Base-by-base conservation (phyloP, 192 early-diverging fungal species). In the Radiomyces spectabilis region DNA sequence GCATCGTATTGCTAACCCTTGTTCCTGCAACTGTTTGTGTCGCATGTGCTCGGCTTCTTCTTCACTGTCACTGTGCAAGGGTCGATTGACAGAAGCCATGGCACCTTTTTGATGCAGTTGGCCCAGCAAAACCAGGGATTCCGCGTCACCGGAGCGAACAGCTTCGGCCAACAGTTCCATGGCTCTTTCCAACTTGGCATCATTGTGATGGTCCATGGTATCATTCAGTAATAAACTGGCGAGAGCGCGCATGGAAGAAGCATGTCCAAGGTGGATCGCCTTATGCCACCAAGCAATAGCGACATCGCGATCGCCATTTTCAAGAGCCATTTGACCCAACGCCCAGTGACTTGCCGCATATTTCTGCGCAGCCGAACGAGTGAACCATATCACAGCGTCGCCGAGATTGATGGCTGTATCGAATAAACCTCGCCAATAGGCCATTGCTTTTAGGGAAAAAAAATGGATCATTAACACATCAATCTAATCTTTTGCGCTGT, bases 241-340 rank as follows among this genome's bases (percentile, higher is more conserved):
- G 16, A 61, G 41, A 19, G 40, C 48, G 21, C 59, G 59, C 59
- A 52, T 61, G 13, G 59, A 37, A 16, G 41, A 40, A n/a, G 37
- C 38, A 18, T 58, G 45, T 0, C 51, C 56, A 7, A 48, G 33
- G 0, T 40, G 31, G 18, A 66, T 51, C 4, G 64, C 51, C n/a
- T 37, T 41, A 35, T 51, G 40, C 52, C 58, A 66, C 64, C 64
- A 66, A 0, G 34, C 39, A 16, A 54, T 51, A n/a, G 64, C 64
- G 13, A 60, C 46, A 26, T 66, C 57, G 34, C 55, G 30, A 40
- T 66, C 57, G 19, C 64, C 64, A 27, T 59, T 54, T 32, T 66
- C 64, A 16, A 58, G 40, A 4, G 64, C 57, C 29, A 66, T 55
- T 30, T 60, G 51, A 1, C 64, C 64, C 15, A 66, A 51, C 4